These are phyloP conservation scores for Rhodamnia argentea DNA, from an alignment of 345 rosid genomes.

Conservation along the genomic window DNA sequence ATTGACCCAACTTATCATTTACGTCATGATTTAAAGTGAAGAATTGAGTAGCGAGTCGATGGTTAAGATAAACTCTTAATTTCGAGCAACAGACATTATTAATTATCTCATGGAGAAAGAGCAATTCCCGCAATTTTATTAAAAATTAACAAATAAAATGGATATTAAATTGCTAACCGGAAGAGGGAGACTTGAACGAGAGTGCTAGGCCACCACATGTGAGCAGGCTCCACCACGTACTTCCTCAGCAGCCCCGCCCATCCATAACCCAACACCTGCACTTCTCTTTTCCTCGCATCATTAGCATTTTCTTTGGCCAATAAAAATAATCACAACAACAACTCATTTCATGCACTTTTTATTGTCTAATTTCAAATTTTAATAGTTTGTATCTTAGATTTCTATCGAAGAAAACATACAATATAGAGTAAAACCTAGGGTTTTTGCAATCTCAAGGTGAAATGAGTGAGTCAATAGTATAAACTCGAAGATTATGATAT, in stretches of 20 bases:
- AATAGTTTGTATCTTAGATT: too few relatives aligned
- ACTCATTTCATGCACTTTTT: neutral
- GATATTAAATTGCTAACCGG: neutral
- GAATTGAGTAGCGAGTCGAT: neutral
- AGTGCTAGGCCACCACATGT: conserved; percentile 15
- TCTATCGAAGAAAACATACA: neutral
- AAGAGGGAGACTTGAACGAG: conserved; percentile 14
- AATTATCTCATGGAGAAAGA: neutral
- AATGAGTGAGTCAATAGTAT: accelerated
- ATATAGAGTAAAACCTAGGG: neutral
- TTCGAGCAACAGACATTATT: neutral
- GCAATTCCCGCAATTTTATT: neutral
- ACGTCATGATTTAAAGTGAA: neutral
- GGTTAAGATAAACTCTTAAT: neutral
- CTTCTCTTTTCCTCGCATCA: neutral
- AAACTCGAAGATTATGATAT: neutral
- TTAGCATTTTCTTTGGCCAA: neutral
- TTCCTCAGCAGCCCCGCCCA: conserved; percentile 14
- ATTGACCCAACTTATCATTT: neutral
- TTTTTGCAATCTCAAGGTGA: neutral
- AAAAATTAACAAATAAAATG: neutral
- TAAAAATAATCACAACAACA: too few relatives aligned
- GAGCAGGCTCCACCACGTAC: conserved; percentile 14
- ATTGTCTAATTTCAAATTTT: neutral
- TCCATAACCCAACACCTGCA: conserved; percentile 12